Evolutionary conservation across 208 protist genomes (phyloP).

Genomic region (Trypanosoma boissoni): DNA sequence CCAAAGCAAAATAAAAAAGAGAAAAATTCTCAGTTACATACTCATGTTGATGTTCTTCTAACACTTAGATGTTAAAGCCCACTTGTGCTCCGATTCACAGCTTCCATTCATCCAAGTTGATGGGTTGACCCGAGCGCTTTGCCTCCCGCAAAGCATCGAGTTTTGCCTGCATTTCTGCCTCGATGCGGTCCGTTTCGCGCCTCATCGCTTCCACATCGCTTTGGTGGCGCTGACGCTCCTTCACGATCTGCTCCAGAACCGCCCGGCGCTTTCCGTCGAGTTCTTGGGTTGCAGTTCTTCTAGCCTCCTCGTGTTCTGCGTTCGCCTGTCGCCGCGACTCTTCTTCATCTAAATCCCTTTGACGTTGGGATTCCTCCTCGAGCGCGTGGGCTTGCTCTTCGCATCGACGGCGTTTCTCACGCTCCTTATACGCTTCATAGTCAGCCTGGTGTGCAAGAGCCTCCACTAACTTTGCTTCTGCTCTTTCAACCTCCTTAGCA

Average conservation of each 20-base stretch:
- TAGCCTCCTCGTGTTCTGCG: conserved; percentile 44
- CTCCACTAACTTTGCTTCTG: conserved; percentile 61
- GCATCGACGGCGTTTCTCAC: conserved; percentile 29
- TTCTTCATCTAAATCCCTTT: conserved; percentile 37
- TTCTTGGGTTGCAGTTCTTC: conserved; percentile 49
- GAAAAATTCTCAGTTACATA: neutral
- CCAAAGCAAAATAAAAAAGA: neutral
- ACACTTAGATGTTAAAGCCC: neutral
- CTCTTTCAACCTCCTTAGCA: conserved; percentile 50
- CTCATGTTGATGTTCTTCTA: neutral
- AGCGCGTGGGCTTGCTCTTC: conserved; percentile 39
- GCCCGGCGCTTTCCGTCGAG: conserved; percentile 56
- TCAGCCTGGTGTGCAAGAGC: conserved; percentile 47
- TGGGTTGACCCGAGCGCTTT: conserved; percentile 64
- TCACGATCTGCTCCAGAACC: conserved; percentile 57
- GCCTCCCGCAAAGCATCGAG: conserved; percentile 81
- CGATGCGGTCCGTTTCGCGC: conserved; percentile 80
- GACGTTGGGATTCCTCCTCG: conserved; percentile 40
- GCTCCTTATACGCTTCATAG: conserved; percentile 31
- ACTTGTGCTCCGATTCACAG: conserved; percentile 28
- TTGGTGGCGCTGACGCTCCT: conserved; percentile 62
- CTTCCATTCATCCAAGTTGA: conserved; percentile 85
- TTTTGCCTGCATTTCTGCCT: conserved; percentile 85
- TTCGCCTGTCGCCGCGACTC: conserved; percentile 32
- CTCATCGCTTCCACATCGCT: conserved; percentile 77